Base-by-base conservation (phyloP, 192 early-diverging fungal genomes). In the Coemansia sp. region DNA sequence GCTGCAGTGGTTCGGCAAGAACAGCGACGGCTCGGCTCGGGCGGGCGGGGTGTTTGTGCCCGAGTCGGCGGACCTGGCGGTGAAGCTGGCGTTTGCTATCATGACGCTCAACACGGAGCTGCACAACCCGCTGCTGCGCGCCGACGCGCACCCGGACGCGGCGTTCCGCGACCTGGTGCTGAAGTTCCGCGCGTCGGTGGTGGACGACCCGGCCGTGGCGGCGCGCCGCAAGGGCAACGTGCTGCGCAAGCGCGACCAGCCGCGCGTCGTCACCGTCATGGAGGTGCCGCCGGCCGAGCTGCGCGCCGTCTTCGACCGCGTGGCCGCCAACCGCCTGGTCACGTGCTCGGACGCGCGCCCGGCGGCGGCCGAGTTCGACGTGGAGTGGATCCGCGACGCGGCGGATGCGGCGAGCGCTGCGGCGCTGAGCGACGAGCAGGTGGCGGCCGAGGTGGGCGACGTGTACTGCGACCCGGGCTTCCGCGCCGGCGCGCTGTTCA, bases 201-300 rank as follows among this genome's bases (percentile, higher is more conserved):
- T 78, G 22, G 76, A 72, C 58, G 76, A 78, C 36, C 76, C 68
- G 2, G 76, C 64, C 22, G 46, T 77, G 15, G 42, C 64, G 22
- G 61, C 42, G 53, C 57, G 58, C 57, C 76, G 76, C 65, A 78
- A 78, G 56, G 76, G 65, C 60, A 78, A 72, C 36, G 76, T 78
- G 21, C 58, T 78, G 65, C 64, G 76, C 36, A 78, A 78, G 65
- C 76, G 76, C 56, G 76, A 78, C 51, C 76, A 78, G 65, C 76
- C 64, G 38, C 76, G 76, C 45, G 76, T 78, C 10, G 54, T 78
- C 23, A 68, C 70, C 11, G 40, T 78, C 30, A 78, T 78, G 76
- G 76, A 78, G 51, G 76, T 72, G 7, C 76, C 76, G 4, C 18
- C 65, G n/a, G 65, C 68, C 10, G 22, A 37, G 27, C 69, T 78